Evolutionary conservation across 2,329 filamentous ascomycete species (phyloP), one percentile per base, ranked within the genome.

Genomic region (Monascus ruber): DNA sequence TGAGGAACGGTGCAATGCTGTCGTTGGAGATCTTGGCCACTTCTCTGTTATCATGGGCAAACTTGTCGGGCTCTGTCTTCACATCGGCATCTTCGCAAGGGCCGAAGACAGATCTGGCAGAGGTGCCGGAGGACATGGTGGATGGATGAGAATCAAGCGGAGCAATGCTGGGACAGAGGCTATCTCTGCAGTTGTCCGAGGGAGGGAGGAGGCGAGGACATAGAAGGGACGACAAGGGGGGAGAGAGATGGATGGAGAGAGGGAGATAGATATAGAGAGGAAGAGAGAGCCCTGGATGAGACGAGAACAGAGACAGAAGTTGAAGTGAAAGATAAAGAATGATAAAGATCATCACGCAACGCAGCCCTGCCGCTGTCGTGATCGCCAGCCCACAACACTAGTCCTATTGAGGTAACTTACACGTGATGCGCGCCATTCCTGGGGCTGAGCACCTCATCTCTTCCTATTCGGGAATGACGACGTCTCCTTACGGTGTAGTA

Each of bases 1-100:
- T 80, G 39, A 96, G 76, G 59, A 94, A 96, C 1, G 89, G 88
- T 29, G 82, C 83, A 47, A 94, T 79, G 41, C 84, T 85, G 65
- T 85, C 78, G 52, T 79, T 76, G 46, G 84, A 81, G 40, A 86
- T 73, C 48, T 81, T 81, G 26, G 69, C 68, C 34, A 64, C 58
- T 24, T 66, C 59, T 31, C 67, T 62, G 33, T 63, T 60, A 44
- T 29, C 10, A 6, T 29, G 28, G 6, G 44, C 36, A 37, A 43
- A 41, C 36, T 49, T 46, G 38, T 53, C 46, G 35, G 46, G 39
- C n/a, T 54, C 49, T 47, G 49, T 35, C 24, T 52, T 48, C 17
- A 37, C 39, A 39, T 48, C 48, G 31, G 37, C 41, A n/a, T 46
- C 47, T 25, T 48, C 35, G 2, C 46, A 40, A 5, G 46, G 42